These are phyloP conservation scores for Gentiana dahurica DNA, from an alignment of 257 asterid genomes.

Conservation along the genomic window DNA sequence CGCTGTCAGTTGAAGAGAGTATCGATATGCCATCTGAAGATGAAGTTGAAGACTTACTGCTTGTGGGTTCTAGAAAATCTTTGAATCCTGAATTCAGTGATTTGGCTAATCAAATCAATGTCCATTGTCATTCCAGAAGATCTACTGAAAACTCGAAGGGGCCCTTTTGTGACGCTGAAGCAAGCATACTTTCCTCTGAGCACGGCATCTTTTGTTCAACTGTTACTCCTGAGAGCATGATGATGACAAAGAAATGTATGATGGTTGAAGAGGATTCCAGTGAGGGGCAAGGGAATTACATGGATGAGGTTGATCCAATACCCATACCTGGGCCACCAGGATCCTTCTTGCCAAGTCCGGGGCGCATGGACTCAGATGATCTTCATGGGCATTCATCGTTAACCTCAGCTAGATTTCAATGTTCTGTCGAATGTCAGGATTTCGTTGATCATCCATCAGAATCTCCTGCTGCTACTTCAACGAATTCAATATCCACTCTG, in stretches of 20 bases:
- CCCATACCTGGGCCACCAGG: constrained; percentile 95
- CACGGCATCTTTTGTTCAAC: constrained; percentile 31
- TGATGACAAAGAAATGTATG: constrained; percentile 11
- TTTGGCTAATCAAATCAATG: constrained; percentile 24
- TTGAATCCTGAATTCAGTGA: constrained; percentile 28
- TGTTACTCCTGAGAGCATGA: constrained; percentile 24
- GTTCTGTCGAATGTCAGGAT: constrained; percentile 57
- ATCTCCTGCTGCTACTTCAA: constrained; percentile 53
- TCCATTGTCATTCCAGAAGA: constrained; percentile 18
- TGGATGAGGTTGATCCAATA: constrained; percentile 58
- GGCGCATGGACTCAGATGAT: constrained; percentile 70
- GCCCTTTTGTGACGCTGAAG: constrained; percentile 15
- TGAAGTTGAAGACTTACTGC: constrained; percentile 20
- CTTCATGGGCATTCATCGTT: constrained; percentile 65
- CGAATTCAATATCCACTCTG: constrained; percentile 33
- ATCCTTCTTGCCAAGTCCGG: constrained; percentile 82
- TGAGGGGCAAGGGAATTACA: constrained; percentile 45
- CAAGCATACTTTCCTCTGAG: constrained; percentile 18
- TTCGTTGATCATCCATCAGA: constrained; percentile 47
- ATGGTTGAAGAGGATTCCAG: constrained; percentile 28
- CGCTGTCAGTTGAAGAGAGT: constrained; percentile 15
- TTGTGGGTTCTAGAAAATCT: constrained; percentile 32
- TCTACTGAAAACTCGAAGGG: constrained; percentile 20
- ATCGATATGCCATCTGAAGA: constrained; percentile 14
- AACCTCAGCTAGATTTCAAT: constrained; percentile 55